Conservation (phyloP, 169 alveolate genomes). For the Plasmodium gonderi region DNA sequence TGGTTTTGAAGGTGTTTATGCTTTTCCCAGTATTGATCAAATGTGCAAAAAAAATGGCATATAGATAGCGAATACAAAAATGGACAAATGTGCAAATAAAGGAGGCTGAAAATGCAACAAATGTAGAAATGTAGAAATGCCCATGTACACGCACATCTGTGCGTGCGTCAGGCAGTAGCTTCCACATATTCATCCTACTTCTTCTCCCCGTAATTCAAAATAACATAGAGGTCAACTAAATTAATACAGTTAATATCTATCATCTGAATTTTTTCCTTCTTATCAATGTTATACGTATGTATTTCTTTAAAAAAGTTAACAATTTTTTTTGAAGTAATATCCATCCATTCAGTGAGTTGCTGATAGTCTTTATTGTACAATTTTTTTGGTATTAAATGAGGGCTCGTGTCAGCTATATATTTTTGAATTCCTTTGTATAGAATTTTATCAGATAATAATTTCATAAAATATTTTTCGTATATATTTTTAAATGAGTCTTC, state of each 20-base stretch:
- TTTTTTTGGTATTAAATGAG: conserved; percentile 49
- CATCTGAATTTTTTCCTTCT: conserved; percentile 68
- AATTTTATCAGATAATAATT: conserved; percentile 53
- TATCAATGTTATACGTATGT: conserved; percentile 41
- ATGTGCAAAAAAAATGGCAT: too few relatives aligned
- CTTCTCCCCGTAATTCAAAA: conserved; percentile 64
- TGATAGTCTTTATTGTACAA: conserved; percentile 13
- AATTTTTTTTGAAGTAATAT: conserved; percentile 11
- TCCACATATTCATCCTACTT: conserved; percentile 9
- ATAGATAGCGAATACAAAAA: too few relatives aligned
- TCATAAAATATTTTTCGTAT: conserved; percentile 57
- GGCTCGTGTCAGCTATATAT: conserved; percentile 55
- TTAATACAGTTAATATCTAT: conserved; percentile 53
- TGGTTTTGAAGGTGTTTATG: too few relatives aligned
- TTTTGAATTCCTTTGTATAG: conserved; percentile 46
- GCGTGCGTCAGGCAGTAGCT: neutral
- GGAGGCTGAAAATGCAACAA: too few relatives aligned
- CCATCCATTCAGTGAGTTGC: neutral
- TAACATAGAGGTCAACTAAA: conserved; percentile 68
- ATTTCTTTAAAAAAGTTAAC: conserved; percentile 58
- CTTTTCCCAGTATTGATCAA: too few relatives aligned
- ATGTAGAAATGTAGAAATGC: neutral
- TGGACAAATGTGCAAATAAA: too few relatives aligned
- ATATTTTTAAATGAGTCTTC: conserved; percentile 33
- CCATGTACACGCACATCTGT: neutral